Conservation (phyloP, 73 alveolate species). For the Paramecium primaurelia region DNA sequence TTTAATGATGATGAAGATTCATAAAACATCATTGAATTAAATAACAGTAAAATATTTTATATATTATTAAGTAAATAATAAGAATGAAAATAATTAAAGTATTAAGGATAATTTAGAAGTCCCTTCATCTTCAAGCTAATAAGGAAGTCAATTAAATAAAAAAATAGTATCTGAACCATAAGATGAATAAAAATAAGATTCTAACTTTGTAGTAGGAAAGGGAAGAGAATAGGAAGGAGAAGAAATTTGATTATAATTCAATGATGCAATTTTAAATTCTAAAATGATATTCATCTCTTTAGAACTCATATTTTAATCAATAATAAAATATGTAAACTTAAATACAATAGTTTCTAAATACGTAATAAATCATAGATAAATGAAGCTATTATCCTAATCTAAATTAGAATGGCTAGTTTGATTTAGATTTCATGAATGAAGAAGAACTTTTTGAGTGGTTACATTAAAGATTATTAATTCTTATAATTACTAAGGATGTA, state of each 20-base stretch:
- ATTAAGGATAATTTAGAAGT: background rate
- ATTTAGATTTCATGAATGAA: background rate
- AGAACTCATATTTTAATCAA: background rate
- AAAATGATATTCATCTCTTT: background rate
- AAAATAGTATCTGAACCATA: background rate
- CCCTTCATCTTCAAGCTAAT: background rate
- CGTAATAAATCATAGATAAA: background rate
- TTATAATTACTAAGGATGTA: background rate
- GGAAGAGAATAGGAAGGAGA: background rate
- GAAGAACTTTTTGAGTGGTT: conserved; percentile 25
- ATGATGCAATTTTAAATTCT: background rate
- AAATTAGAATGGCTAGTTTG: background rate
- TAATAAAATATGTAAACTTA: background rate
- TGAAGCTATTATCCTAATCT: background rate
- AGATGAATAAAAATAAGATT: background rate
- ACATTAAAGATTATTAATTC: background rate
- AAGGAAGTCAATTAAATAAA: background rate
- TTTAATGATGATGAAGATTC: background rate
- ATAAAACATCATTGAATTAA: background rate
- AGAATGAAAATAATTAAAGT: background rate
- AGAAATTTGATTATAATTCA: background rate
- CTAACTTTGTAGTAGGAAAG: background rate
- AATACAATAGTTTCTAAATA: background rate
- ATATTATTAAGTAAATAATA: background rate
- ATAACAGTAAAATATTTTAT: background rate